Evolutionary conservation across 2,329 filamentous ascomycete species (phyloP), one percentile per base, ranked within the genome.

Genomic region (Fusarium mexicanum): DNA sequence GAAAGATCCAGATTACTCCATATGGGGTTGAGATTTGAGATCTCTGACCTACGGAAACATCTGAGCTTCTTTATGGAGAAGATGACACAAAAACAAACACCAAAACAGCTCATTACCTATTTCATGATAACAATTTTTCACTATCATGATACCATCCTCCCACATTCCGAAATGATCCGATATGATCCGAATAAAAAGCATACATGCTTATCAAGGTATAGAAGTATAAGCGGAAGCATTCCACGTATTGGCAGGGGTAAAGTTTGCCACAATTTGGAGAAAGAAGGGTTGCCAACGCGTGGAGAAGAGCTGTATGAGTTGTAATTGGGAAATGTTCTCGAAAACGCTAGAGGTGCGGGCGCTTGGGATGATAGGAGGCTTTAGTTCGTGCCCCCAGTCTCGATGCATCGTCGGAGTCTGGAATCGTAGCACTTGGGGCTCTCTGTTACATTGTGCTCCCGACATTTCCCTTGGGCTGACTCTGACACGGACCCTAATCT

Each of bases 121-220:
- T 44, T 48, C 54, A 64, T 35, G 61, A 71, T 33, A 38, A 20
- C 50, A 22, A 18, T 7, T 12, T 33, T 22, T 29, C 35, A 18
- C 9, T 35, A 18, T 58, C 60, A 48, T 72, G 58, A 61, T 50
- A 14, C 24, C 18, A 26, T 46, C 33, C n/a, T 7, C 22, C 51
- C 43, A 18, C 60, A 38, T 69, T 17, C 61, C 73, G 73, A 75
- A 43, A 71, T 55, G 67, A 64, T 41, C 63, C 73, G 73, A 76
- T 43, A 71, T 55, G 67, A 64, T 41, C 72, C 72, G 70, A 53
- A 29, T 17, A 53, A 33, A 53, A 37, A 35, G 29, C 16, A 37
- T 33, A 51, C 35, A 24, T 44, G 13, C 33, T 35, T 22, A 24
- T 40, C 41, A 43, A 22, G 24, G 33, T 26, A 10, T 47, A 13